Base-by-base conservation (phyloP, 768 basidiomycete genomes). In the Boletus eberwhitei region DNA sequence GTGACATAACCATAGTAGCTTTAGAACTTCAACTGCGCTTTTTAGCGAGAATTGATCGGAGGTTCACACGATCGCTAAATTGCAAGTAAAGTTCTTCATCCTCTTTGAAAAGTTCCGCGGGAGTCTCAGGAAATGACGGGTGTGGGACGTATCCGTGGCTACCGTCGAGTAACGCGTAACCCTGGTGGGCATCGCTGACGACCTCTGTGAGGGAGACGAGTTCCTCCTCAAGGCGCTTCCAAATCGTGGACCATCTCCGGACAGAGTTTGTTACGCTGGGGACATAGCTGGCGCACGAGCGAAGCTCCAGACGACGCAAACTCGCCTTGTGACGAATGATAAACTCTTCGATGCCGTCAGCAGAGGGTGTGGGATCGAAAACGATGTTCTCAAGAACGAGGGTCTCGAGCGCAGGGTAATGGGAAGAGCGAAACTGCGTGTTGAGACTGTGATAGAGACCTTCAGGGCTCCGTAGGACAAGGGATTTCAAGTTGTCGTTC, bases 361-460 rank as follows among this genome's bases (percentile, higher is more conserved):
- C 19, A 31, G 59, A 59, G 13, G 58, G 50, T 1, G 53, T 55
- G 17, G 51, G 59, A 48, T 70, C 70, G 19, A 72, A 68, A 29
- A 70, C 43, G 4, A 68, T 66, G 13, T 66, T 70, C 45, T 71
- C 68, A 4, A 70, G 59, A 2, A 68, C 56, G 21, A 70, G 62
- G 0, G 62, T 55, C 48, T 66, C 54, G 32, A 70, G 70, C 0
- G 66, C 48, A 1, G 69, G 68, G 39, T 70, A 70, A 14, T 55
- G 17, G 46, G 38, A 58, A 17, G 60, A 58, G 14, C 39, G 49
- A 22, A 70, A 62, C 16, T 62, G 62, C 0, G 61, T 56, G 29
- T 51, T 57, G 51, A 52, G 54, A n/a, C 70, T 70, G 50, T 71
- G 62, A 40, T 70, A 70, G 11, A 60, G 55, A 2, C 70, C 70